phyloP scores from a whole-genome alignment of 148 eudicot species.

The Fagopyrum homotropicum region DNA sequence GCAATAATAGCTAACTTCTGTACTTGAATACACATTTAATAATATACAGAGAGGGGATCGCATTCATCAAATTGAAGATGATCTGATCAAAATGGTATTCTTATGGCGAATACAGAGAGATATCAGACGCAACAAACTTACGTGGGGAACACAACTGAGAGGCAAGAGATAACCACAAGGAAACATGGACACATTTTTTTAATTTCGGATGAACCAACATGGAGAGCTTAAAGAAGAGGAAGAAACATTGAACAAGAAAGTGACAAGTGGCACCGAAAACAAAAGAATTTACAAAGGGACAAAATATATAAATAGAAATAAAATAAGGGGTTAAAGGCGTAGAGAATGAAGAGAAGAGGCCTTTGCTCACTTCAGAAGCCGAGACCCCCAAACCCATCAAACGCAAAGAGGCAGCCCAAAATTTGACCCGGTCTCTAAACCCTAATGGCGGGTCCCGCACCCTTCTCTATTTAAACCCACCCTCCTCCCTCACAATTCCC shows the following conservation, averaged over 20 bases:
- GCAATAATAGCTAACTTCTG: no score
- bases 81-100: neutral
- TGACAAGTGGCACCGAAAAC: neutral
- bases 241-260: neutral
- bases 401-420: conserved; percentile 4
- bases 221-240: neutral
- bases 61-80: neutral
- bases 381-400: neutral
- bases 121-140: no score
- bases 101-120: no score
- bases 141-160: neutral
- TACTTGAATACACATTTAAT: no score
- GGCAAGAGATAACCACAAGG: conserved; percentile 1
- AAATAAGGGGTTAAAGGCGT: neutral
- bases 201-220: no score
- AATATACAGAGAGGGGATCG: no score
- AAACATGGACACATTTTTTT: neutral
- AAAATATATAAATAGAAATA: neutral
- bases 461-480: conserved; percentile 19
- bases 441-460: neutral
- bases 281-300: neutral
- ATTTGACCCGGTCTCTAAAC: conserved; percentile 18
- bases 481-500: neutral
- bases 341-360: neutral
- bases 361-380: neutral